A percentile compares a stretch with the other conserved stretches of the same genome.
Conservation (phyloP, 805 yeast species). For the Candida peoriensis region DNA sequence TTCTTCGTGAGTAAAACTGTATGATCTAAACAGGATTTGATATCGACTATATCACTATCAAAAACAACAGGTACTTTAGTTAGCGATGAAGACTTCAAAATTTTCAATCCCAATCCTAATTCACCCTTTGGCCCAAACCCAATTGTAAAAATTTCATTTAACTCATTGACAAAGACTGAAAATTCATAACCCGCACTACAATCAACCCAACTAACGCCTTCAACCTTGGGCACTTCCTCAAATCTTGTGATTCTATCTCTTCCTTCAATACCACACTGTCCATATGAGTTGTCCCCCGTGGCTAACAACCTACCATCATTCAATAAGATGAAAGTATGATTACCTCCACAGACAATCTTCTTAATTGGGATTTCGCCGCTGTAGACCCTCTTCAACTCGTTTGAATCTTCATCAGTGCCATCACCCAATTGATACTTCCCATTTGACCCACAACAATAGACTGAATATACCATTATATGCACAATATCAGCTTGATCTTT, state of each 20-base stretch:
- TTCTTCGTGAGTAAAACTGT: slow-evolving; percentile 33
- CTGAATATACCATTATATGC: slow-evolving; percentile 12
- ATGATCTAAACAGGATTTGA: slow-evolving; percentile 41
- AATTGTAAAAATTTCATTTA: slow-evolving; percentile 40
- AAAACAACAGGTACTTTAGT: slow-evolving; percentile 10
- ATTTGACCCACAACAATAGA: slow-evolving; percentile 76
- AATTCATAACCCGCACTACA: slow-evolving; percentile 81
- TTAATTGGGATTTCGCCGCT: slow-evolving; percentile 23
- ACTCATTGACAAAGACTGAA: slow-evolving; percentile 42
- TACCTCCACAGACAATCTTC: slow-evolving; percentile 74
- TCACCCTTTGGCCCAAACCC: slow-evolving; percentile 76
- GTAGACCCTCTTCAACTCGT: slow-evolving; percentile 20
- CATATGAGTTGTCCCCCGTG: slow-evolving; percentile 52
- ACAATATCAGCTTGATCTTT: too few relatives aligned
- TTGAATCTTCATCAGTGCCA: slow-evolving; percentile 45
- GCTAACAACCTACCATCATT: slow-evolving; percentile 48
- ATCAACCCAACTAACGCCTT: slow-evolving; percentile 33
- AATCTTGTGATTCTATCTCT: slow-evolving; percentile 11
- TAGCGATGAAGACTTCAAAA: slow-evolving; percentile 4
- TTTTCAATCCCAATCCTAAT: slow-evolving; percentile 46
- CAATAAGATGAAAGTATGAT: slow-evolving; percentile 66
- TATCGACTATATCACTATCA: slow-evolving; percentile 7
- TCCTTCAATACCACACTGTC: slow-evolving; percentile 46
- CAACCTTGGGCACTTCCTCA: slow-evolving; percentile 15
- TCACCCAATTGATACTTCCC: slow-evolving; percentile 74